These are phyloP conservation scores for Solanum hybrid DNA, from an alignment of 305 asterid genomes.

Conservation along the genomic window DNA sequence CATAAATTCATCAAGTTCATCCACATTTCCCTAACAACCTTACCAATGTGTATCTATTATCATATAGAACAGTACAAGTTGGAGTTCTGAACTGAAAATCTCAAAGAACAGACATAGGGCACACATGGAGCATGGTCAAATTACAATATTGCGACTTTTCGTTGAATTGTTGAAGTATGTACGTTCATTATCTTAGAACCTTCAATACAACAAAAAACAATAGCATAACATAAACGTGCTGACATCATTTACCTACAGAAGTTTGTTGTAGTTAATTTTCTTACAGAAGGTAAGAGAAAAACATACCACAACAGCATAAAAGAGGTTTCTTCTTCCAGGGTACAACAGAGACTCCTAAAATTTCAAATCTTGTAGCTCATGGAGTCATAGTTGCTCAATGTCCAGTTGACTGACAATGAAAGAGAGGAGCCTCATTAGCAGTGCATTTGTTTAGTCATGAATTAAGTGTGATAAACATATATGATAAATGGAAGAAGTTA, in stretches of 20 bases:
- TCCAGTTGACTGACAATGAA: conserved; percentile 37
- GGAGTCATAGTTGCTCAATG: not conserved
- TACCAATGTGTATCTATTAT: not conserved
- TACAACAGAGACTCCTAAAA: not conserved
- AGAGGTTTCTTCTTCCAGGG: not conserved
- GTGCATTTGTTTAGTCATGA: conserved; percentile 16
- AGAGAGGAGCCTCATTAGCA: conserved; percentile 19
- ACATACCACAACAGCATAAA: not conserved
- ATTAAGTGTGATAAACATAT: not conserved
- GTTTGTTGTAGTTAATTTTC: not conserved
- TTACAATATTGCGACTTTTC: not conserved
- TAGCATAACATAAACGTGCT: not conserved
- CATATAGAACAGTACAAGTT: not conserved
- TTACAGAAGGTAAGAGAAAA: no score
- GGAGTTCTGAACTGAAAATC: not conserved
- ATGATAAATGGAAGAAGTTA: conserved; percentile 25
- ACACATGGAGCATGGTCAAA: not conserved
- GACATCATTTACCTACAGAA: not conserved
- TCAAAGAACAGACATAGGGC: not conserved
- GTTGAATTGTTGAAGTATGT: not conserved
- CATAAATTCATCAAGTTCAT: not conserved
- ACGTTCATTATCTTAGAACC: not conserved
- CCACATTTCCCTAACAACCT: not conserved
- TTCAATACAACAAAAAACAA: not conserved
- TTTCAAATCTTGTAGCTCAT: not conserved